Percentiles rank a stretch among this genome's conserved stretches.
phyloP scores from a whole-genome alignment of 106 monocot species.

The Dendrobium officinale region DNA sequence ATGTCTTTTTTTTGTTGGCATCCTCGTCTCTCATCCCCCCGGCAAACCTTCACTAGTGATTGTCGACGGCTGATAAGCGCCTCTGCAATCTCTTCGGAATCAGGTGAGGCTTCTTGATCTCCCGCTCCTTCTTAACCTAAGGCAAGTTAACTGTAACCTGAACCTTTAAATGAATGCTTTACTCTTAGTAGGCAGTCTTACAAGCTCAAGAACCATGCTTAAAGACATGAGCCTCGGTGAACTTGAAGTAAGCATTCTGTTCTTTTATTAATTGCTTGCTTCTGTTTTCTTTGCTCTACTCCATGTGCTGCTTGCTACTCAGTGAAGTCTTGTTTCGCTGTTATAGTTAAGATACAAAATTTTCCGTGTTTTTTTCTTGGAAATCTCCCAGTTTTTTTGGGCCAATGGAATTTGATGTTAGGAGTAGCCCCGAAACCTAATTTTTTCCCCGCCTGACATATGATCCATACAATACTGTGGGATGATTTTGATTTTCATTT shows the following conservation, averaged over 20 bases:
- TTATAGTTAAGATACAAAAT: neutral
- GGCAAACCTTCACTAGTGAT: constrained; percentile 1
- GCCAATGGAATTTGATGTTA: neutral
- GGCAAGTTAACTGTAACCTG: neutral
- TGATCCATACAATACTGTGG: neutral
- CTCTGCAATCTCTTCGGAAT: constrained; percentile 5
- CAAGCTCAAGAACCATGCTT: constrained; percentile 46
- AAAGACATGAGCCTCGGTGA: constrained; percentile 81
- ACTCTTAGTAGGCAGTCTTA: constrained; percentile 16
- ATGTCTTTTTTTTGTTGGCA: neutral
- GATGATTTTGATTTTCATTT: neutral
- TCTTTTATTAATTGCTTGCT: neutral
- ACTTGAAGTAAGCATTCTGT: constrained; percentile 49
- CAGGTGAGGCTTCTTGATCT: constrained; percentile 3
- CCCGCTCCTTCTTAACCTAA: neutral
- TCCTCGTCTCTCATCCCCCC: neutral
- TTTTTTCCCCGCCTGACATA: neutral
- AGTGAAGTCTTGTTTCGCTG: neutral
- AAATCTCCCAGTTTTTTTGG: too few relatives aligned
- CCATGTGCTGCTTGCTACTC: neutral
- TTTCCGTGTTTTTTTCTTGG: too few relatives aligned
- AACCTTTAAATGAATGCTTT: neutral
- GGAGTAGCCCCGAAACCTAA: neutral
- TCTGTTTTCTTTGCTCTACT: neutral
- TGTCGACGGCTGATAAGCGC: constrained; percentile 11